A percentile compares a stretch with the other conserved stretches of the same genome.
Evolutionary conservation across 2,329 filamentous ascomycete species (phyloP).

Genomic region (Hypocreales sp.): DNA sequence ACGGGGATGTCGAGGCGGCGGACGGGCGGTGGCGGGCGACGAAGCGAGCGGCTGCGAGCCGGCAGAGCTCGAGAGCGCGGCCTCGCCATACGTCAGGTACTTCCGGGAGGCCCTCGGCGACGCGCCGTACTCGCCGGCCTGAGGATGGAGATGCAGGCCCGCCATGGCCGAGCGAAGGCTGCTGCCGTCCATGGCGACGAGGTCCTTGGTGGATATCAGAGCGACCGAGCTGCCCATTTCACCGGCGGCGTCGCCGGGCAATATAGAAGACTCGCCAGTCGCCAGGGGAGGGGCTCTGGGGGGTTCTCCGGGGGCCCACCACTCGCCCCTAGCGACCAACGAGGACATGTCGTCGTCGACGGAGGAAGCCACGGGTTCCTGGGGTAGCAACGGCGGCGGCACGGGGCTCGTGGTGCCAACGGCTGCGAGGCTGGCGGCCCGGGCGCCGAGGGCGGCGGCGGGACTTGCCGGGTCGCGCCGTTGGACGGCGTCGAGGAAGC

Average conservation of each 20-base stretch:
- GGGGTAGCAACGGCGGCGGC: constrained; percentile 4
- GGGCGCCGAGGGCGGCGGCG: too few species aligned
- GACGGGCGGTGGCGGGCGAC: constrained; percentile 24
- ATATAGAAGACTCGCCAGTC: too few species aligned
- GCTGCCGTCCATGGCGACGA: constrained; percentile 32
- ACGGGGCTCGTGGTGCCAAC: too few species aligned
- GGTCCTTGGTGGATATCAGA: constrained; percentile 37
- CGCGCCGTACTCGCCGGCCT: constrained; percentile 18
- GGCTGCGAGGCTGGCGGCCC: too few species aligned
- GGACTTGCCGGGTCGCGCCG: constrained; percentile 30
- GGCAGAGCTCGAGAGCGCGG: constrained; percentile 18
- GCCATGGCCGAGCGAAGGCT: constrained; percentile 25
- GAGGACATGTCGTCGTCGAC: too few species aligned
- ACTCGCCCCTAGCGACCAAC: too few species aligned
- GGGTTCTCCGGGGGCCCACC: too few species aligned
- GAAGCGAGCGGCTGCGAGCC: constrained; percentile 14
- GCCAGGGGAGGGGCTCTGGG: too few species aligned
- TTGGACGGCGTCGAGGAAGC: constrained; percentile 43
- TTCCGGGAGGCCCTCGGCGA: constrained; percentile 15
- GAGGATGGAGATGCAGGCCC: constrained; percentile 22
- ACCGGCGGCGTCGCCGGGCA: too few species aligned
- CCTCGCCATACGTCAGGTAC: constrained; percentile 17
- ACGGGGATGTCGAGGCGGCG: constrained; percentile 12
- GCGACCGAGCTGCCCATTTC: constrained; percentile 26
- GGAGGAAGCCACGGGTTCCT: too few species aligned